phyloP scores from a whole-genome alignment of 2,329 filamentous ascomycete species.

The Cladosporium sp. region DNA sequence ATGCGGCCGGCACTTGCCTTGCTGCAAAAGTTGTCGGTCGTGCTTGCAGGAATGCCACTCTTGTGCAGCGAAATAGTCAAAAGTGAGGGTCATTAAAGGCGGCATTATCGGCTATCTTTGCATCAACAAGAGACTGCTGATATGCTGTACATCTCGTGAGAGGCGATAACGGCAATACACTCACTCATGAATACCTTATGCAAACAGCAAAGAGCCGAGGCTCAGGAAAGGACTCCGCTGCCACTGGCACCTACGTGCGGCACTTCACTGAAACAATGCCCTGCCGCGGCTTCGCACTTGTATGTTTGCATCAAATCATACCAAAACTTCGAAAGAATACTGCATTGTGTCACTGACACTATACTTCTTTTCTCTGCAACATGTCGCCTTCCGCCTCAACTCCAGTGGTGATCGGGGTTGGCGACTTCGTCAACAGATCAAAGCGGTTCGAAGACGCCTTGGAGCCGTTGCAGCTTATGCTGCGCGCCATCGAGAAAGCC shows the following conservation, averaged over 20 bases:
- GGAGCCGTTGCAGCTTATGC: conserved; percentile 61
- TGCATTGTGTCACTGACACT: neutral
- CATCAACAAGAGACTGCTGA: neutral
- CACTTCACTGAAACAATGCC: neutral
- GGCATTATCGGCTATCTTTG: neutral
- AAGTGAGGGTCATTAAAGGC: neutral
- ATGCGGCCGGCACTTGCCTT: too few relatives aligned
- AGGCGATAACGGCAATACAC: neutral
- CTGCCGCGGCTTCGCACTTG: neutral
- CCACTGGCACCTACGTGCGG: neutral
- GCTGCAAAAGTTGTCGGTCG: neutral
- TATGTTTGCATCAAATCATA: neutral
- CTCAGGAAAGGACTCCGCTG: neutral
- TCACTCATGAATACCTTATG: neutral
- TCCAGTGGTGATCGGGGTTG: conserved; percentile 64
- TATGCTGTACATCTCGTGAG: neutral
- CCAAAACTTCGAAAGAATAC: neutral
- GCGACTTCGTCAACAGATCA: conserved; percentile 61
- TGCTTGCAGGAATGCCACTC: neutral
- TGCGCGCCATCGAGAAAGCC: conserved; percentile 55
- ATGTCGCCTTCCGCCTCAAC: conserved; percentile 21
- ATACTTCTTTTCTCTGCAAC: neutral
- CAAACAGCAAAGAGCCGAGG: neutral
- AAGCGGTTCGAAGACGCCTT: conserved; percentile 52
- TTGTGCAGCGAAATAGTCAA: neutral